Evolutionary conservation across 2,329 filamentous ascomycete species (phyloP).

Genomic region (Aurifilum marmelostoma): DNA sequence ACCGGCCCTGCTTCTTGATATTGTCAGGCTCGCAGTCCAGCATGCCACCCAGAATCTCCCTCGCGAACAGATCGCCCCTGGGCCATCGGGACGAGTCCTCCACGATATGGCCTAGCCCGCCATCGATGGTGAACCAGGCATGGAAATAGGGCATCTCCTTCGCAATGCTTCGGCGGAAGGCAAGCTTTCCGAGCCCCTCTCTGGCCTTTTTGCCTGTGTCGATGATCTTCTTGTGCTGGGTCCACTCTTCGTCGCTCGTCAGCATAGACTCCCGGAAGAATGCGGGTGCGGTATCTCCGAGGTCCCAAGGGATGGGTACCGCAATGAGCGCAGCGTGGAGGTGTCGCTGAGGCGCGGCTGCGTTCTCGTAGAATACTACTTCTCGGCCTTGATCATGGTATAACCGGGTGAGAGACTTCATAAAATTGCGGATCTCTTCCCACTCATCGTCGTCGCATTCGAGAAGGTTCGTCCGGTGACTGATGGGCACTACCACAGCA

Average conservation of each 20-base stretch:
- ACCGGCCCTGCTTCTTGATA: conserved; percentile 87
- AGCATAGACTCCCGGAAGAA: conserved; percentile 97
- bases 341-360: conserved; percentile 76
- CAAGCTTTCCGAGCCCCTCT: conserved; percentile 74
- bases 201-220: conserved; percentile 72
- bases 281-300: conserved; percentile 89
- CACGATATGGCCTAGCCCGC: conserved; percentile 88
- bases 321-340: conserved; percentile 84
- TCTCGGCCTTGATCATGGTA: conserved; percentile 92
- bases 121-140: conserved; percentile 91
- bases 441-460: conserved; percentile 98
- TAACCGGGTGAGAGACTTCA: conserved; percentile 93
- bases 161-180: conserved; percentile 80
- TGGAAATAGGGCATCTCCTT: conserved; percentile 99
- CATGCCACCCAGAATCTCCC: conserved; percentile 92
- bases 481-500: conserved; percentile 84
- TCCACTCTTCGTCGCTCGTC: conserved; percentile 87
- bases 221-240: conserved; percentile 92
- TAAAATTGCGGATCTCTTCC: conserved; percentile 99
- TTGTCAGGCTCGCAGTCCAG: conserved; percentile 79
- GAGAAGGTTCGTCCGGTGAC: conserved; percentile 87
- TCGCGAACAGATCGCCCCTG: conserved; percentile 85
- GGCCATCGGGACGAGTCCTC: conserved; percentile 89
- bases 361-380: conserved; percentile 98
- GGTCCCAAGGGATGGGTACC: conserved; percentile 84